Evolutionary conservation across 2,329 filamentous ascomycete genomes (phyloP).

Genomic region (Setomelanomma holmii): DNA sequence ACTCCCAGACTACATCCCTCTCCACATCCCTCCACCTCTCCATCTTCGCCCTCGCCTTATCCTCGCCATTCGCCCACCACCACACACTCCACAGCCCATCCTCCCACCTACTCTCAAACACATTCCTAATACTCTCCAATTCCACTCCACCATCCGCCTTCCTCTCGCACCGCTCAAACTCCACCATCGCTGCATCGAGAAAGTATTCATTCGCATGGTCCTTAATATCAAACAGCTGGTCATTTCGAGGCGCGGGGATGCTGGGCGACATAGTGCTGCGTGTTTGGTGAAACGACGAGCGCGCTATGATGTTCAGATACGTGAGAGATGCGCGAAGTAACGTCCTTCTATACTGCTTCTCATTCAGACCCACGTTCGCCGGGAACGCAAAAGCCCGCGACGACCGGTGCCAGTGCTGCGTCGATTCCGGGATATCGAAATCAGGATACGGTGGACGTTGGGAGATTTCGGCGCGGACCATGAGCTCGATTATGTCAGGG

Average conservation of each 20-base stretch:
- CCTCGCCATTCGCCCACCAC: slow-evolving; percentile 37
- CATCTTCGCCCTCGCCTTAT: slow-evolving; percentile 30
- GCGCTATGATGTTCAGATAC: slow-evolving; percentile 15
- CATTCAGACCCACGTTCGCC: background rate
- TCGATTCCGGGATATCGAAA: slow-evolving; percentile 16
- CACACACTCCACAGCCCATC: slow-evolving; percentile 25
- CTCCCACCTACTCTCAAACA: slow-evolving; percentile 19
- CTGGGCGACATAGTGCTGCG: background rate
- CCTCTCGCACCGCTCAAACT: slow-evolving; percentile 14
- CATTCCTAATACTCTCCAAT: slow-evolving; percentile 7
- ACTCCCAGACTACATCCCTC: slow-evolving; percentile 16
- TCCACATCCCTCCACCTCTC: slow-evolving; percentile 31
- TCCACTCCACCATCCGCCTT: background rate
- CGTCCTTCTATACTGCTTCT: background rate
- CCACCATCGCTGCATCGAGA: slow-evolving; percentile 5
- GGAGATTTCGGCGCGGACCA: slow-evolving; percentile 16
- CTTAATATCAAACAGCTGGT: slow-evolving; percentile 1
- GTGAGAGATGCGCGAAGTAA: background rate
- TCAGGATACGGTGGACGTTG: slow-evolving; percentile 19
- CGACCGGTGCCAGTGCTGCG: slow-evolving; percentile 7
- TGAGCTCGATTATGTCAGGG: slow-evolving; percentile 34
- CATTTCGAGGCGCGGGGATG: background rate
- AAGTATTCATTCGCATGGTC: slow-evolving; percentile 14
- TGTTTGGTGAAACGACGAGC: slow-evolving; percentile 16
- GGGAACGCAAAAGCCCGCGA: slow-evolving; percentile 4